Percentiles rank a stretch among this genome's conserved stretches.
phyloP scores from a whole-genome alignment of 2,329 filamentous ascomycete genomes.

The Fusarium citri region DNA sequence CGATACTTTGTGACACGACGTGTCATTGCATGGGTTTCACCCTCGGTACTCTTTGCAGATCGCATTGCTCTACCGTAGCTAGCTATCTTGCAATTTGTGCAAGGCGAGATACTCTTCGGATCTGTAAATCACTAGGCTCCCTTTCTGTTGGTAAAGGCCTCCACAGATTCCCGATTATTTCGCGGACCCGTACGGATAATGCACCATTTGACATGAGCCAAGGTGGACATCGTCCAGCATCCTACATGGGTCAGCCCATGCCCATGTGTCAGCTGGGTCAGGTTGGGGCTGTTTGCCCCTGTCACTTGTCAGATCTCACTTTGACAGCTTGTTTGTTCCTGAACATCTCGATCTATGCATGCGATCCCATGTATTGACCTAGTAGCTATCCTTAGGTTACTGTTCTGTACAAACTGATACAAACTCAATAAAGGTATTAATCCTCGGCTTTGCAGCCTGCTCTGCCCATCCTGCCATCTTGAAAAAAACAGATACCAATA shows the following conservation, averaged over 20 bases:
- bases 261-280: background rate
- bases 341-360: constrained; percentile 25
- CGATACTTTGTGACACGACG: background rate
- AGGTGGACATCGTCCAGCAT: background rate
- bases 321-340: constrained; percentile 15
- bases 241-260: constrained; percentile 9
- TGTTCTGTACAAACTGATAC: constrained; percentile 15
- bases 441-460: constrained; percentile 10
- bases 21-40: background rate
- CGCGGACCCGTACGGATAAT: background rate
- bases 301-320: constrained; percentile 36
- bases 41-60: background rate
- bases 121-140: background rate
- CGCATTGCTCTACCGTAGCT: background rate
- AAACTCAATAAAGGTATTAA: constrained; percentile 25
- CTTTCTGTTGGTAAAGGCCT: background rate
- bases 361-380: constrained; percentile 25
- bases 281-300: background rate
- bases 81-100: background rate
- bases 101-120: background rate
- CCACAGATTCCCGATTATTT: background rate
- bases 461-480: background rate
- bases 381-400: constrained; percentile 8
- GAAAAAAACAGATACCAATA: constrained; percentile 26
- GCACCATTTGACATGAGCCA: constrained; percentile 1